A percentile compares a stretch with the other conserved stretches of the same genome.
These are phyloP conservation scores for Globisporangium lucens DNA, from an alignment of 352 stramenopile species.

Conservation along the genomic window DNA sequence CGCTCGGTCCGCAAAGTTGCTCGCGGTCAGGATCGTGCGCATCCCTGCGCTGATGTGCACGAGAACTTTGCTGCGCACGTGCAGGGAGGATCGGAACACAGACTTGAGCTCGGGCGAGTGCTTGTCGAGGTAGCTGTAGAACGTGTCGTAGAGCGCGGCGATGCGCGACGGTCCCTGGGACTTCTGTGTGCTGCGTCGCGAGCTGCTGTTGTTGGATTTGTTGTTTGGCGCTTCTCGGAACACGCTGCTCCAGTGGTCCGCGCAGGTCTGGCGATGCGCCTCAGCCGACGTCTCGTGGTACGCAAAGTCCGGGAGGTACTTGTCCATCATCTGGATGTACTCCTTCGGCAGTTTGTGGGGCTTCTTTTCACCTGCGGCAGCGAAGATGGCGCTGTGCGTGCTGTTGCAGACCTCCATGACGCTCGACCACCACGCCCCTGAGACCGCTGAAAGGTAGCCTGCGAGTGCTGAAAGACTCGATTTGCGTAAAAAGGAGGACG, in stretches of 20 bases:
- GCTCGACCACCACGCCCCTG: neutral
- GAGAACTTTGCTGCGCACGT: constrained; percentile 81
- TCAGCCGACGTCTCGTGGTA: constrained; percentile 32
- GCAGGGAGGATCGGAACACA: constrained; percentile 45
- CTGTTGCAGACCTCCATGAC: constrained; percentile 20
- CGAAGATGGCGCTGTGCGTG: constrained; percentile 17
- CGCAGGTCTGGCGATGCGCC: constrained; percentile 26
- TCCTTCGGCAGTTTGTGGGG: constrained; percentile 25
- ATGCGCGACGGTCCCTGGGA: constrained; percentile 22
- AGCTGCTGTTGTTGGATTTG: constrained; percentile 17
- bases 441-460: neutral
- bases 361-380: constrained; percentile 9
- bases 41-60: constrained; percentile 83
- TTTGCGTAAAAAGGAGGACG: neutral
- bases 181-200: constrained; percentile 19
- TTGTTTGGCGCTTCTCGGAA: constrained; percentile 27
- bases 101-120: constrained; percentile 47
- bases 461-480: neutral
- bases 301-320: constrained; percentile 35
- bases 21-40: constrained; percentile 29
- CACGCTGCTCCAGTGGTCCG: constrained; percentile 33
- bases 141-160: constrained; percentile 39
- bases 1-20: constrained; percentile 60
- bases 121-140: constrained; percentile 44
- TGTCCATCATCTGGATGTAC: constrained; percentile 31